Percentiles rank a stretch among this genome's conserved stretches.
These are phyloP conservation scores for Sophora flavescens DNA, from an alignment of 306 rosid species.

Conservation along the genomic window DNA sequence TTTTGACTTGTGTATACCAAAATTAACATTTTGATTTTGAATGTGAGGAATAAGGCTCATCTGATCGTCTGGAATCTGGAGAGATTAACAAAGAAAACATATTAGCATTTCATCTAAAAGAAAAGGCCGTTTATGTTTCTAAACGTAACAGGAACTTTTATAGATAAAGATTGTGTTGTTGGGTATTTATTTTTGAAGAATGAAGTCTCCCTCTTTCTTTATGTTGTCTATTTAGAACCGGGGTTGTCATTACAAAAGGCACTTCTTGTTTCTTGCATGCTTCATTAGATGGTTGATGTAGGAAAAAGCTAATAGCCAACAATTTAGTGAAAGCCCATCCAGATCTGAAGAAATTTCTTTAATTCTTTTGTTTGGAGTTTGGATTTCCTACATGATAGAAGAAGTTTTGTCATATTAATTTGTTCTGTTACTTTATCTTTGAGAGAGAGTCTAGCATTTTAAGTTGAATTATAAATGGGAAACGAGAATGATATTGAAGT, in stretches of 20 bases:
- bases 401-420: constrained; percentile 8
- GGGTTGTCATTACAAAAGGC: constrained; percentile 13
- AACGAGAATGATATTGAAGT: constrained; percentile 21
- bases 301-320: background rate
- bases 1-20: constrained; percentile 19
- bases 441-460: background rate
- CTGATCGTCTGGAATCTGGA: constrained; percentile 13
- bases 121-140: background rate
- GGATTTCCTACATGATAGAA: constrained; percentile 2
- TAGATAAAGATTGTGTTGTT: constrained; percentile 7
- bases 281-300: constrained; percentile 24
- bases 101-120: constrained; percentile 30
- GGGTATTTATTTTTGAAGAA: constrained; percentile 10
- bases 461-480: background rate
- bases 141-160: background rate
- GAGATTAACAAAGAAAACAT: background rate
- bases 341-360: constrained; percentile 10
- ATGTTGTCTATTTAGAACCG: background rate
- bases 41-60: constrained; percentile 9
- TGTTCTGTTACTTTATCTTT: constrained; percentile 27
- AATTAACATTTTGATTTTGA: constrained; percentile 26
- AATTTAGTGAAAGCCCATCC: constrained; percentile 3
- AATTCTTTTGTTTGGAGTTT: constrained; percentile 10
- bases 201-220: background rate
- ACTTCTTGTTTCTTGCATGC: constrained; percentile 24